Evolutionary conservation across 345 rosid species (phyloP).

Genomic region (Clausena lansium): DNA sequence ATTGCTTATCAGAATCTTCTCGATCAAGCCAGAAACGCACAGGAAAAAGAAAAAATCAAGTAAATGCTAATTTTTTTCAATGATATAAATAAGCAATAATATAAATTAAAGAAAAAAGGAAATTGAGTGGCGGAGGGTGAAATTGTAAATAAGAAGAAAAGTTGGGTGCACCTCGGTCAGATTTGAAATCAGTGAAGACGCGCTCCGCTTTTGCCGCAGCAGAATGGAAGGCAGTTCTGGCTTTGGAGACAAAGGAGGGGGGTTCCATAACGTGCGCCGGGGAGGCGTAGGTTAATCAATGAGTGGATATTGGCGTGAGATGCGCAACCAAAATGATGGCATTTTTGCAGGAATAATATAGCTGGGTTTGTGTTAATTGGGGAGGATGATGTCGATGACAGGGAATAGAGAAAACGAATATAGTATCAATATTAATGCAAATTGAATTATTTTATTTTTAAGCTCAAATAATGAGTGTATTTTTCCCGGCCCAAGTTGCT

Average conservation of each 20-base stretch:
- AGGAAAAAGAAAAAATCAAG: not conserved
- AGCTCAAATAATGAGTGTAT: not conserved
- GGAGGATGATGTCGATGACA: not conserved
- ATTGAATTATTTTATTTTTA: too few relatives aligned
- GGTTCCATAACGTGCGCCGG: conserved; percentile 56
- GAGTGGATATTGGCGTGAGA: conserved; percentile 9
- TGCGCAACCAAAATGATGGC: not conserved
- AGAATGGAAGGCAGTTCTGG: conserved; percentile 86
- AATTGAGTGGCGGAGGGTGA: conserved; percentile 8
- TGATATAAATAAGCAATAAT: not conserved
- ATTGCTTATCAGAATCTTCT: conserved; percentile 55
- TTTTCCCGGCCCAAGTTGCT: too few relatives aligned
- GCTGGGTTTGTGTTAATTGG: not conserved
- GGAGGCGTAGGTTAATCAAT: conserved; percentile 26
- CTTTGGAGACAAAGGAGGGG: conserved; percentile 81
- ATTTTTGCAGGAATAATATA: not conserved
- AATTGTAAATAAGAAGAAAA: conserved; percentile 2
- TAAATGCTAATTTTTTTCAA: not conserved
- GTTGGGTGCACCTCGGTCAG: conserved; percentile 61
- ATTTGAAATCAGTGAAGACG: conserved; percentile 76
- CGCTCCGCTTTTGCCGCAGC: conserved; percentile 99
- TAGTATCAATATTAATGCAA: too few relatives aligned
- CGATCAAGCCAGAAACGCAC: conserved; percentile 6
- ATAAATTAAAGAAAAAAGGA: not conserved
- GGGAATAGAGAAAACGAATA: not conserved